Percentiles rank a stretch among this genome's conserved stretches.
These are phyloP conservation scores for Kodamaea sagamina DNA, from an alignment of 805 yeast genomes.

Conservation along the genomic window DNA sequence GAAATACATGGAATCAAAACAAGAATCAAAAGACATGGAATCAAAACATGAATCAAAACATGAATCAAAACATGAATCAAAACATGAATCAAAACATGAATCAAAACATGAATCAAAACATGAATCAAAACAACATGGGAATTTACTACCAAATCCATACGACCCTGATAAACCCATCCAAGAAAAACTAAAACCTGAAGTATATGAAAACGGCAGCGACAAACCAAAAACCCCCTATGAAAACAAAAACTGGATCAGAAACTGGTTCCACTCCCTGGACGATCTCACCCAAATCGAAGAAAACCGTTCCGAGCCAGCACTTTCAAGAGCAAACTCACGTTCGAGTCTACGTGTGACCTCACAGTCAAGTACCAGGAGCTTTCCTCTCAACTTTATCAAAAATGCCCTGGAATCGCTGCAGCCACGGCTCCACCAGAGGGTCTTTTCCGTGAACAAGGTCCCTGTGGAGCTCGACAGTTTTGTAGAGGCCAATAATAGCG, in stretches of 20 bases:
- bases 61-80: too few relatives aligned
- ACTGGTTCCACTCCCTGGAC: constrained; percentile 8
- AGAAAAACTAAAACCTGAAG: background rate
- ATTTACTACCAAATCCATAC: too few relatives aligned
- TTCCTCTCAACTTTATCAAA: constrained; percentile 6
- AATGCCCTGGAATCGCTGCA: background rate
- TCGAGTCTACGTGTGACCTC: constrained; percentile 2
- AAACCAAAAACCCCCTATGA: background rate
- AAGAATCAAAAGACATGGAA: too few relatives aligned
- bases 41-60: too few relatives aligned
- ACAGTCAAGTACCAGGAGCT: constrained; percentile 2
- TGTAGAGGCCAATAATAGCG: constrained; percentile 8
- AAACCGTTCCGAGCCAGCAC: background rate
- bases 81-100: too few relatives aligned
- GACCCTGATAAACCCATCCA: too few relatives aligned
- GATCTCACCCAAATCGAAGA: constrained; percentile 4
- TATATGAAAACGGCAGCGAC: background rate
- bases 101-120: too few relatives aligned
- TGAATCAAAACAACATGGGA: too few relatives aligned
- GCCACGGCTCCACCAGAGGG: background rate
- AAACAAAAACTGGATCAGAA: background rate
- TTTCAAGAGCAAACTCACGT: constrained; percentile 7
- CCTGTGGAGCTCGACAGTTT: constrained; percentile 48
- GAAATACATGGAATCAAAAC: too few relatives aligned
- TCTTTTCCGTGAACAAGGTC: constrained; percentile 17